A percentile compares a stretch with the other conserved stretches of the same genome.
These are phyloP conservation scores for Poronia punctata DNA, from an alignment of 495 filamentous ascomycete species.

Conservation along the genomic window DNA sequence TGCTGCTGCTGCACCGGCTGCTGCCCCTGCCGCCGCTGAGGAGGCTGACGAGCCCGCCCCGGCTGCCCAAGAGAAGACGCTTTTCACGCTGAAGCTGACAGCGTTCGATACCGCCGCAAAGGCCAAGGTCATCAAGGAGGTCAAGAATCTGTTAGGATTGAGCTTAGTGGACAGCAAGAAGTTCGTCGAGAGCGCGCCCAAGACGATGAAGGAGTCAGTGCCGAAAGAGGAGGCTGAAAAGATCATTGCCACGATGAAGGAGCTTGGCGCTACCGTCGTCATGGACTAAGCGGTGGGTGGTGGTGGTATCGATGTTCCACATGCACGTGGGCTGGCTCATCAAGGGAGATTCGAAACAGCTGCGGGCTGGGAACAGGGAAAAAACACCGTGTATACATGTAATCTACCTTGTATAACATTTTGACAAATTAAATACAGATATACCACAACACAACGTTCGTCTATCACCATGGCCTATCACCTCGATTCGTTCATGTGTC, in stretches of 20 bases:
- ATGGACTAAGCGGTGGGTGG: slow-evolving; percentile 64
- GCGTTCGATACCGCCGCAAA: slow-evolving; percentile 82
- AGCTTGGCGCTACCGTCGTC: slow-evolving; percentile 72
- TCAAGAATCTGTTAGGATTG: slow-evolving; percentile 90
- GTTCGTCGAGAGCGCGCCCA: slow-evolving; percentile 96
- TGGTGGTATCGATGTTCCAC: background rate
- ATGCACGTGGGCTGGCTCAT: slow-evolving; percentile 7
- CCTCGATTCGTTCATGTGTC: too few relatives aligned
- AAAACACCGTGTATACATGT: slow-evolving; percentile 24
- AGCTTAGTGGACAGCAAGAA: slow-evolving; percentile 99
- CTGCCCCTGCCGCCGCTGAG: slow-evolving; percentile 55
- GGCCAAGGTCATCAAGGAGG: slow-evolving; percentile 99
- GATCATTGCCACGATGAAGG: slow-evolving; percentile 91
- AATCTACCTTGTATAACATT: slow-evolving; percentile 28
- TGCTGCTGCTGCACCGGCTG: slow-evolving; percentile 46
- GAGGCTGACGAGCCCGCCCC: slow-evolving; percentile 81
- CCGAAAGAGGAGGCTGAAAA: slow-evolving; percentile 99
- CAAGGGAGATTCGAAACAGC: slow-evolving; percentile 6
- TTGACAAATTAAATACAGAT: slow-evolving; percentile 5
- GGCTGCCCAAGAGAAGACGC: slow-evolving; percentile 84
- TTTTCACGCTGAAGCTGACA: slow-evolving; percentile 91
- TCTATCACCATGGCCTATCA: too few relatives aligned
- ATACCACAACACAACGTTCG: slow-evolving; percentile 8
- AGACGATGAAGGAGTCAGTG: slow-evolving; percentile 96
- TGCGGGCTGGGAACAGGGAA: too few relatives aligned